Base-by-base conservation (phyloP, 768 basidiomycete genomes). In the Mycena epipterygia region DNA sequence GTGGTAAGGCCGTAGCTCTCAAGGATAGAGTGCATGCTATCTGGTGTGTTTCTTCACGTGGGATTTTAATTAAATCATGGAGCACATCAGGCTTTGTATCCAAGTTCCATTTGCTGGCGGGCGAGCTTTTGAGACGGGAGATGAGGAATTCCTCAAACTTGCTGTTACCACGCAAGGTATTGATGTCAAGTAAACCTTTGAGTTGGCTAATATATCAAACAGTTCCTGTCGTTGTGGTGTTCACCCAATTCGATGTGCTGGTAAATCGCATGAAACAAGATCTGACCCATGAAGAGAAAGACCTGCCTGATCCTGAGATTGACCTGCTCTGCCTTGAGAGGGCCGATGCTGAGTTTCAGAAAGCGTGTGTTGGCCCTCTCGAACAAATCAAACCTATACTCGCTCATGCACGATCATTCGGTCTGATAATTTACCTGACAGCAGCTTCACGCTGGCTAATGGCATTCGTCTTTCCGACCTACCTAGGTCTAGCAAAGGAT, bases 231-330 rank as follows among this genome's bases (percentile, higher is more conserved):
- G 19, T 67, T 19, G 56, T 59, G 13, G 65, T 59, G 21, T 67
- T 67, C 21, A 67, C 65, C 21, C 56, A 67, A 25, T 67, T 67
- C 14, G 65, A 67, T 27, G 39, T 25, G 23, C 48, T 67, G 35
- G 19, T 58, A 21, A 59, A 21, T 14, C 11, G 46, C 9, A 67
- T 58, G 48, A 12, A 46, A 19, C 30, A 21, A 13, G 21, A 4
- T 32, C 23, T 65, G 21, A 46, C 42, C n/a, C 19, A 13, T 1
- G 62, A 55, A 25, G 63, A 55, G 41, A 46, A 32, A 21, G 16
- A 35, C 39, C 25, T 8, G 52, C 42, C 53, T 6, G 17, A 29
- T 2, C 30, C 32, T 9, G 29, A 65, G 29, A 33, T 46, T 0
- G 6, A 56, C 14, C 14, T 9, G 2, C 53, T 65, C 32, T 44